These are phyloP conservation scores for Scutellaria barbata DNA, from an alignment of 257 asterid species.

Conservation along the genomic window DNA sequence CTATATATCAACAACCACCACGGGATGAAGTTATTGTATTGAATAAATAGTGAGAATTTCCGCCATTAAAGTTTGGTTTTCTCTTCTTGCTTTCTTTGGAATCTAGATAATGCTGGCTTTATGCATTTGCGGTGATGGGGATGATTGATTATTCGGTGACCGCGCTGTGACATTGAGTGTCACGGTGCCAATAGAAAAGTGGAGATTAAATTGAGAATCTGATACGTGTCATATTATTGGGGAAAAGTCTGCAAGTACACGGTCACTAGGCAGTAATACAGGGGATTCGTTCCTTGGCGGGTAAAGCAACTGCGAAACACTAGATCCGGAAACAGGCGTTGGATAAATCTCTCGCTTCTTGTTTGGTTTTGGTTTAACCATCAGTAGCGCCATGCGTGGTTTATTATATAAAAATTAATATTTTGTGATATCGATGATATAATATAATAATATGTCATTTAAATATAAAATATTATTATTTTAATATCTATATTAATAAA, in stretches of 20 bases:
- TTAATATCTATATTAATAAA: no score
- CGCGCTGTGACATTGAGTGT: neutral
- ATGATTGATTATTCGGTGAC: slow-evolving; percentile 27
- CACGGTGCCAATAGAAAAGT: neutral
- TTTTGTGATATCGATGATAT: no score
- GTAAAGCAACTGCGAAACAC: slow-evolving; percentile 25
- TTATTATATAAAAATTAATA: no score
- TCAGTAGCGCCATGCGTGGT: no score
- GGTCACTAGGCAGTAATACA: neutral
- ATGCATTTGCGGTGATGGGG: slow-evolving; percentile 21
- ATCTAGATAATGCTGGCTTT: slow-evolving; percentile 29
- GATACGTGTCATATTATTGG: slow-evolving; percentile 21
- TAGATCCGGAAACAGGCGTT: neutral
- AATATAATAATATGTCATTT: no score
- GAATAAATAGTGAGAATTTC: slow-evolving; percentile 9
- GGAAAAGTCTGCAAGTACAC: no score
- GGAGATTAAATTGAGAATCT: no score
- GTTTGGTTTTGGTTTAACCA: no score
- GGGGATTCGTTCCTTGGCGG: slow-evolving; percentile 24
- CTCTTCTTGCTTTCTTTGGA: neutral
- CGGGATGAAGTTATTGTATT: slow-evolving; percentile 12
- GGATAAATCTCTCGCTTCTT: no score
- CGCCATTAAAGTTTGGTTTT: slow-evolving; percentile 11
- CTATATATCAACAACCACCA: neutral
- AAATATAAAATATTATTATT: no score